Conservation (phyloP, 176 grass and related monocot genomes). For the Avena insularis region DNA sequence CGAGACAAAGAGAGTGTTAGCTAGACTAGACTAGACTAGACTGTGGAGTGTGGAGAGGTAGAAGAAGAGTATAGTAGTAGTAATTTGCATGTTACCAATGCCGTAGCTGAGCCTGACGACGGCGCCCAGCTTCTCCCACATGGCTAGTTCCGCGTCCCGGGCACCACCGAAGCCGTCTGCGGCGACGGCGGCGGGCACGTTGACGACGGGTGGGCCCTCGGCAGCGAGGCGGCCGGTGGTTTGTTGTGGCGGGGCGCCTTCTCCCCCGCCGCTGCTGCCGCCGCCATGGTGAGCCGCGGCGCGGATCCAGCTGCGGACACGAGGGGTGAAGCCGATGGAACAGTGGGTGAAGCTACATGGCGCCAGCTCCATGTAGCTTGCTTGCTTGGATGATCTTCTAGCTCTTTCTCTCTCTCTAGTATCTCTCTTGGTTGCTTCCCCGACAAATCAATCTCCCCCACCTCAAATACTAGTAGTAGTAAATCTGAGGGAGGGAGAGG, state of each 20-base stretch:
- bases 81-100: slow-evolving; percentile 20
- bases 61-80: too few relatives aligned
- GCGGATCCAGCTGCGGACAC: slow-evolving; percentile 36
- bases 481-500: too few relatives aligned
- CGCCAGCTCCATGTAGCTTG: slow-evolving; percentile 41
- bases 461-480: too few relatives aligned
- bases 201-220: slow-evolving; percentile 51
- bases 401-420: too few relatives aligned
- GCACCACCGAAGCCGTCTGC: slow-evolving; percentile 23
- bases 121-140: slow-evolving; percentile 86
- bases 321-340: slow-evolving; percentile 44
- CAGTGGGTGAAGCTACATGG: slow-evolving; percentile 39
- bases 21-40: too few relatives aligned
- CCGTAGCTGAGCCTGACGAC: slow-evolving; percentile 90
- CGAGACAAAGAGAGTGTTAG: too few relatives aligned
- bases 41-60: too few relatives aligned
- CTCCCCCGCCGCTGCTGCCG: slow-evolving; percentile 27
- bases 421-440: background rate
- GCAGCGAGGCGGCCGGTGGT: slow-evolving; percentile 37
- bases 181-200: background rate
- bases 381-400: background rate
- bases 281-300: slow-evolving; percentile 19
- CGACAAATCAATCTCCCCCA: too few relatives aligned
- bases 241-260: slow-evolving; percentile 15
- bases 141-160: slow-evolving; percentile 68